phyloP scores from a whole-genome alignment of 2,329 filamentous ascomycete genomes.

The Ascochyta viciae-villosae region DNA sequence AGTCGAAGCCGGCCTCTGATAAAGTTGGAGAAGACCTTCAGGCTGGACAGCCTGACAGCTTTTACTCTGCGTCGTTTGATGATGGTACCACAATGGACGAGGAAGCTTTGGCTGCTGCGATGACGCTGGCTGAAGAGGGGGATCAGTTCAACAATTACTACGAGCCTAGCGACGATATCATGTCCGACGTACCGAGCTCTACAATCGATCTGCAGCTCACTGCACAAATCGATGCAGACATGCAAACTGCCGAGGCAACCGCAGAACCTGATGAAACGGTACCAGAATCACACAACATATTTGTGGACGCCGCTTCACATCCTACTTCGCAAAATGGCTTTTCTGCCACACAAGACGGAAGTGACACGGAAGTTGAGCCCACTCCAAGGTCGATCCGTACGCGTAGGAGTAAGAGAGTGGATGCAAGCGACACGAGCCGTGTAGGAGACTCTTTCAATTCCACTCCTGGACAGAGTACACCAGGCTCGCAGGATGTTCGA shows the following conservation, averaged over 20 bases:
- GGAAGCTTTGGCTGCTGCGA: constrained; percentile 26
- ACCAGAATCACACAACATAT: constrained; percentile 29
- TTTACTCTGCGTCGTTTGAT: constrained; percentile 35
- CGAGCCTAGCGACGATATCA: constrained; percentile 16
- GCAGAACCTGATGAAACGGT: constrained; percentile 10
- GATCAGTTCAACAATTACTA: constrained; percentile 6
- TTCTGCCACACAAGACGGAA: constrained; percentile 14
- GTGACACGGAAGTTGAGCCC: constrained; percentile 34
- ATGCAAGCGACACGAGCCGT: constrained; percentile 38
- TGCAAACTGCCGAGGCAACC: constrained; percentile 26
- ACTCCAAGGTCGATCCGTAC: constrained; percentile 18
- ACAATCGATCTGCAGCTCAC: constrained; percentile 43
- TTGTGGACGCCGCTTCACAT: constrained; percentile 36
- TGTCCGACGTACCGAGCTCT: constrained; percentile 40
- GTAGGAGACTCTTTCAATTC: constrained; percentile 48
- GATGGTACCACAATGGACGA: constrained; percentile 46
- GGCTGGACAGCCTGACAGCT: constrained; percentile 23
- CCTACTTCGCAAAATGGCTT: constrained; percentile 2
- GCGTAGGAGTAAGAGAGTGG: constrained; percentile 17
- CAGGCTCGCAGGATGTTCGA: constrained; percentile 28
- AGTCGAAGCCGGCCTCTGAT: neutral
- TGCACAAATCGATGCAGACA: constrained; percentile 46
- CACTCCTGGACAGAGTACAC: constrained; percentile 25
- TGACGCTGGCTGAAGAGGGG: constrained; percentile 10
- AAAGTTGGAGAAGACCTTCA: constrained; percentile 28